Conservation (phyloP, 139 green algal genomes). For the Desmodesmus armatus region DNA sequence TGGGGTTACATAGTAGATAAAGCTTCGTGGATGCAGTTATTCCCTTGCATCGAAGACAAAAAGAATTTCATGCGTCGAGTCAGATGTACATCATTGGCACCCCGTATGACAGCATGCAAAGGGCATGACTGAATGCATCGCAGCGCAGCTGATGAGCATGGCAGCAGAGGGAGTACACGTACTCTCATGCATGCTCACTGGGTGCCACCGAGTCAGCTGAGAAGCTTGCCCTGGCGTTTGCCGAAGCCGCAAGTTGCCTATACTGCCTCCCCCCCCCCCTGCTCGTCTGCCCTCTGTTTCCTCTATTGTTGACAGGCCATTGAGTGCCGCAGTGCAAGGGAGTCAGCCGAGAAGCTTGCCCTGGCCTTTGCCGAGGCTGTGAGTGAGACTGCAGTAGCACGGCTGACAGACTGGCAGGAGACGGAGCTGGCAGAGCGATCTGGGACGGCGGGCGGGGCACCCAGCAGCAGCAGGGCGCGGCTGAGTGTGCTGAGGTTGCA, state of each 20-base stretch:
- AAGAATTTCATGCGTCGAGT: too few relatives aligned
- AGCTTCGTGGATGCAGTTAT: too few relatives aligned
- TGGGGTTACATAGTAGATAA: too few relatives aligned
- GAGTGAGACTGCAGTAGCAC: constrained; percentile 54
- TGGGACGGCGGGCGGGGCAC: background rate
- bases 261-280: too few relatives aligned
- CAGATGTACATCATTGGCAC: background rate
- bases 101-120: too few relatives aligned
- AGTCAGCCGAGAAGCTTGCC: constrained; percentile 53
- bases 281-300: too few relatives aligned
- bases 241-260: constrained; percentile 56
- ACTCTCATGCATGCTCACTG: too few relatives aligned
- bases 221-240: constrained; percentile 58
- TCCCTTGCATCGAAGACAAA: too few relatives aligned
- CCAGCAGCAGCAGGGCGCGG: constrained; percentile 20
- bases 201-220: constrained; percentile 52
- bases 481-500: constrained; percentile 64
- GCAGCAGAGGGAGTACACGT: too few relatives aligned
- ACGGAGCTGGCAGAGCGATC: constrained; percentile 8
- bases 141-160: too few relatives aligned
- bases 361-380: constrained; percentile 57
- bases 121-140: too few relatives aligned
- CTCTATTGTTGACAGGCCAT: too few relatives aligned
- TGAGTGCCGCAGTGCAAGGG: constrained; percentile 67
- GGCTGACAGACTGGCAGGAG: constrained; percentile 53